phyloP scores from a whole-genome alignment of 2,329 filamentous ascomycete genomes.

The Cercospora sp. region DNA sequence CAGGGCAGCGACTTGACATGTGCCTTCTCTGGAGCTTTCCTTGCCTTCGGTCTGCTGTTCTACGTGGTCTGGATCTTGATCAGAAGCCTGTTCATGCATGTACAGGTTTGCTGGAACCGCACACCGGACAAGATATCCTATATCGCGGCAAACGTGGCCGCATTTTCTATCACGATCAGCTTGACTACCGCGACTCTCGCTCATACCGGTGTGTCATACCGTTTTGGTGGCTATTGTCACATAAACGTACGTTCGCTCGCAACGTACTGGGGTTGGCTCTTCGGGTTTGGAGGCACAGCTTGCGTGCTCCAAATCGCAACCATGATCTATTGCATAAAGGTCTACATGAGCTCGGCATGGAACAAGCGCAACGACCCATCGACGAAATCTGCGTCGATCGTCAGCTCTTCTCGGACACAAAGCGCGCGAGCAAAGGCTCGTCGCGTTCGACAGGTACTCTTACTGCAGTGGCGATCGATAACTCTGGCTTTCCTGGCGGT shows the following conservation, averaged over 20 bases:
- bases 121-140: conserved; percentile 38
- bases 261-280: conserved; percentile 44
- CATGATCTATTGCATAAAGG: conserved; percentile 40
- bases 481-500: conserved; percentile 78
- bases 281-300: conserved; percentile 37
- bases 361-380: conserved; percentile 26
- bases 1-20: conserved; percentile 74
- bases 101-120: conserved; percentile 43
- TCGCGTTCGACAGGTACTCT: conserved; percentile 73
- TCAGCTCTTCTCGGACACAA: conserved; percentile 22
- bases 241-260: conserved; percentile 63
- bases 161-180: conserved; percentile 36
- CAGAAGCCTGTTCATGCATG: conserved; percentile 42
- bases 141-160: conserved; percentile 35
- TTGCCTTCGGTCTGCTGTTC: conserved; percentile 76
- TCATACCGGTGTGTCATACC: conserved; percentile 41
- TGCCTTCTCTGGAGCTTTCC: conserved; percentile 74
- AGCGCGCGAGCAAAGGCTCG: conserved; percentile 65
- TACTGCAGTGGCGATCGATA: conserved; percentile 81
- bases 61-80: conserved; percentile 78
- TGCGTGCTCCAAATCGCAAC: conserved; percentile 40
- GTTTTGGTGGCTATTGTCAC: conserved; percentile 85
- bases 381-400: conserved; percentile 23
- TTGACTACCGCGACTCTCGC: conserved; percentile 48
- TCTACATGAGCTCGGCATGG: conserved; percentile 35